phyloP scores from a whole-genome alignment of 73 alveolate species.

The Halteria grandinella region DNA sequence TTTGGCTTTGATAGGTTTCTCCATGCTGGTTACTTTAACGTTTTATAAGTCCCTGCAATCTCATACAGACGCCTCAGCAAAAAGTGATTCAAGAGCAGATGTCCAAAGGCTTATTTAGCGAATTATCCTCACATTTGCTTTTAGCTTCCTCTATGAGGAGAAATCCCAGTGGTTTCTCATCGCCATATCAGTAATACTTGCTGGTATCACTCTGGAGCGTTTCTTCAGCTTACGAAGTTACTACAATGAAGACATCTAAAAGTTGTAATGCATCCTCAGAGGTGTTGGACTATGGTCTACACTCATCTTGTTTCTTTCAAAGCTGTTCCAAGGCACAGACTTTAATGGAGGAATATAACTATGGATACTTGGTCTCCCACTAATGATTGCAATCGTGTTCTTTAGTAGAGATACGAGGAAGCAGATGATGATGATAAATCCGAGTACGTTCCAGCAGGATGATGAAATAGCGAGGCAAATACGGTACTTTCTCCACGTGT shows the following conservation, averaged over 20 bases:
- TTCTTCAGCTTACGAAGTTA: neutral
- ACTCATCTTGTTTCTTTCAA: slow-evolving; percentile 61
- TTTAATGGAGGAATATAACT: slow-evolving; percentile 86
- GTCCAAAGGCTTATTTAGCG: slow-evolving; percentile 16
- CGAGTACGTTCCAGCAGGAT: slow-evolving; percentile 81
- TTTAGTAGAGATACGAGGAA: slow-evolving; percentile 80
- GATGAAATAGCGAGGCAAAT: slow-evolving; percentile 77
- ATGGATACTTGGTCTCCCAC: slow-evolving; percentile 83
- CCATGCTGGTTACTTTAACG: slow-evolving; percentile 44
- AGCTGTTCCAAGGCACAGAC: slow-evolving; percentile 73
- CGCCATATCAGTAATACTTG: neutral
- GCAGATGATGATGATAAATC: slow-evolving; percentile 68
- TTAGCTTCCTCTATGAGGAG: neutral
- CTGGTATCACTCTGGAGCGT: neutral
- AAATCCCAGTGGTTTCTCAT: slow-evolving; percentile 17
- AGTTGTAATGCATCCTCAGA: neutral
- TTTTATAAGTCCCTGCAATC: slow-evolving; percentile 45
- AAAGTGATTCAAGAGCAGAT: slow-evolving; percentile 42
- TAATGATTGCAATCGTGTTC: slow-evolving; percentile 70
- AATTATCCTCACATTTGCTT: slow-evolving; percentile 31
- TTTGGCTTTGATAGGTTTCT: neutral
- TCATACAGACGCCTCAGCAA: slow-evolving; percentile 58
- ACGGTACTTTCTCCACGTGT: slow-evolving; percentile 78
- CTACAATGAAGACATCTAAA: neutral
- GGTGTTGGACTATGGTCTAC: slow-evolving; percentile 61